Evolutionary conservation across 2,329 filamentous ascomycete species (phyloP).

Genomic region (Diaporthe sp.): DNA sequence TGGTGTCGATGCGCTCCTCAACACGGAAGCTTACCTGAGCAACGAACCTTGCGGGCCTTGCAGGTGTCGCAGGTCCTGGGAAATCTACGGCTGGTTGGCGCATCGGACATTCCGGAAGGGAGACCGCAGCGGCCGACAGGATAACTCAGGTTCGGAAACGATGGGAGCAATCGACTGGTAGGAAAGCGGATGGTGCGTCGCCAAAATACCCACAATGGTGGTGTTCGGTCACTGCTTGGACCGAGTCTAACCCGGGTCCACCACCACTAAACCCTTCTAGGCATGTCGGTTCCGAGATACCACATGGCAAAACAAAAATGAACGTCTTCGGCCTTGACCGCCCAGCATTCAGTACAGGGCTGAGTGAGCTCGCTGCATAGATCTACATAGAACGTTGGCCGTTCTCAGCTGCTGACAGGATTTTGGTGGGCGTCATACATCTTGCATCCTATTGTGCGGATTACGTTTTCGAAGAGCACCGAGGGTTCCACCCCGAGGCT

Average conservation of each 20-base stretch:
- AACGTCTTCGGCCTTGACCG: not conserved
- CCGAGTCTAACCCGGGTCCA: not conserved
- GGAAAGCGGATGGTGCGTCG: not conserved
- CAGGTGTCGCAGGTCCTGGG: slow-evolving; percentile 55
- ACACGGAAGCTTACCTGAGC: slow-evolving; percentile 49
- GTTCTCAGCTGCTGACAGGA: not conserved
- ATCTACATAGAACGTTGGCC: not conserved
- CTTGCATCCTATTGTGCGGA: not conserved
- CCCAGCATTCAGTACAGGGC: not conserved
- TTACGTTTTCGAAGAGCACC: slow-evolving; percentile 7
- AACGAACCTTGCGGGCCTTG: slow-evolving; percentile 58
- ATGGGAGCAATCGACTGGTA: not conserved
- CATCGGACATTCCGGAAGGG: slow-evolving; percentile 7
- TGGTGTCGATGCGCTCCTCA: not conserved
- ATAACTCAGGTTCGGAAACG: not conserved
- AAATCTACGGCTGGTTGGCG: slow-evolving; percentile 20
- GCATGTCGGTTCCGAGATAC: slow-evolving; percentile 16
- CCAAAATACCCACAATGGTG: slow-evolving; percentile 1
- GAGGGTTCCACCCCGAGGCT: slow-evolving; percentile 23
- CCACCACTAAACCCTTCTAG: not conserved
- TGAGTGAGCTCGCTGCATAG: not conserved
- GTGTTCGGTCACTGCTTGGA: slow-evolving; percentile 6
- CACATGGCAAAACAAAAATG: not conserved
- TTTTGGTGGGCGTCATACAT: not conserved
- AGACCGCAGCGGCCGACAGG: not conserved